Conservation (phyloP, 805 yeast species). For the Kluyveromyces starmeri region DNA sequence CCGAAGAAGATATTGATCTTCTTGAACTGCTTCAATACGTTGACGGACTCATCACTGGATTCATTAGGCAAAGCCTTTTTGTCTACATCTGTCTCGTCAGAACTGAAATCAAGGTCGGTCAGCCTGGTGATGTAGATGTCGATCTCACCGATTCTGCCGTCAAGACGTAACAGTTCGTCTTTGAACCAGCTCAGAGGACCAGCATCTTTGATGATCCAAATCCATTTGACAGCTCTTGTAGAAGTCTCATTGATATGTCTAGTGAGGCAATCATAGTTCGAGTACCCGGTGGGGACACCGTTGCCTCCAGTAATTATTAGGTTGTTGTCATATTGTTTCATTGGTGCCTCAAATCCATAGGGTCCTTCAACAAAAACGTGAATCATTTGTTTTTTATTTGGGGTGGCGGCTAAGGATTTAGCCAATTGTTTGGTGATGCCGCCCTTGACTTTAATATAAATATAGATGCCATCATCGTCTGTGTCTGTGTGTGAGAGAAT, state of each 20-base stretch:
- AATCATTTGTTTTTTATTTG: conserved; percentile 16
- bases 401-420: conserved; percentile 22
- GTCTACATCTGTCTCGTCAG: background rate
- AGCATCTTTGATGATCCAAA: conserved; percentile 15
- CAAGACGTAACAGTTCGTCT: conserved; percentile 11
- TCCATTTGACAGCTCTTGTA: conserved; percentile 6
- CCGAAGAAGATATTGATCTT: conserved; percentile 31
- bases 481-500: conserved; percentile 32
- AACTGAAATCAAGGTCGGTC: conserved; percentile 2
- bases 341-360: conserved; percentile 46
- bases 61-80: conserved; percentile 14
- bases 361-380: conserved; percentile 54
- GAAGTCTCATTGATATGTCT: conserved; percentile 6
- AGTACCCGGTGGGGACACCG: conserved; percentile 50
- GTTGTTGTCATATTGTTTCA: conserved; percentile 42
- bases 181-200: conserved; percentile 13
- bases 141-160: conserved; percentile 27
- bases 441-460: conserved; percentile 37
- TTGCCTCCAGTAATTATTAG: conserved; percentile 65
- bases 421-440: conserved; percentile 37
- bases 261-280: conserved; percentile 23
- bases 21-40: conserved; percentile 4
- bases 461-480: conserved; percentile 28
- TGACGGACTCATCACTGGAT: conserved; percentile 31
- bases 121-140: conserved; percentile 43